phyloP scores from a whole-genome alignment of 345 rosid species.

The Brassica nigra region DNA sequence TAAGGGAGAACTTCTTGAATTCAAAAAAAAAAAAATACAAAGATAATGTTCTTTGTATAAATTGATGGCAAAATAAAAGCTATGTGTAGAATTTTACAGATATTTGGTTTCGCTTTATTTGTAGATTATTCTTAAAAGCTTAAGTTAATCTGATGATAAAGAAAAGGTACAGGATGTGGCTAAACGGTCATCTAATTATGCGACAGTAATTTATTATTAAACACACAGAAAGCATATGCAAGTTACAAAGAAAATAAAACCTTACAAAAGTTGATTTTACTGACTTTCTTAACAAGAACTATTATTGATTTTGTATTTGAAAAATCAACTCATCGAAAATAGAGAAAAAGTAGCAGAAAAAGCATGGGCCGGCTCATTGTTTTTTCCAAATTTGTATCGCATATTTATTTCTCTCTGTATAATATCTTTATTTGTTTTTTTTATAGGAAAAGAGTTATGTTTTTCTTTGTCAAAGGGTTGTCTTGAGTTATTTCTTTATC shows the following conservation, averaged over 20 bases:
- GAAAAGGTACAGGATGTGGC: background rate
- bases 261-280: constrained; percentile 3
- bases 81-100: background rate
- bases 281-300: background rate
- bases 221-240: background rate
- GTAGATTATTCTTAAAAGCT: background rate
- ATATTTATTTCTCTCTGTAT: constrained; percentile 3
- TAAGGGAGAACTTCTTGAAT: no score
- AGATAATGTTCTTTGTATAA: background rate
- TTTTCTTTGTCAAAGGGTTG: no score
- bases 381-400: constrained; percentile 8
- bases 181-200: background rate
- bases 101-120: background rate
- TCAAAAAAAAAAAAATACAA: no score
- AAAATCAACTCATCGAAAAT: constrained; percentile 24
- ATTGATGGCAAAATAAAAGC: background rate
- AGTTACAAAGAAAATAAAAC: background rate
- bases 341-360: constrained; percentile 23
- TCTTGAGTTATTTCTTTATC: background rate
- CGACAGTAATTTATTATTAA: background rate
- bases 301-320: constrained; percentile 14
- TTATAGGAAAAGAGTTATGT: background rate
- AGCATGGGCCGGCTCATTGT: constrained; percentile 36
- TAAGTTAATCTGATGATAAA: background rate
- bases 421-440: background rate